Evolutionary conservation across 768 basidiomycete genomes (phyloP).

Genomic region (Boletus tylopilopsis): DNA sequence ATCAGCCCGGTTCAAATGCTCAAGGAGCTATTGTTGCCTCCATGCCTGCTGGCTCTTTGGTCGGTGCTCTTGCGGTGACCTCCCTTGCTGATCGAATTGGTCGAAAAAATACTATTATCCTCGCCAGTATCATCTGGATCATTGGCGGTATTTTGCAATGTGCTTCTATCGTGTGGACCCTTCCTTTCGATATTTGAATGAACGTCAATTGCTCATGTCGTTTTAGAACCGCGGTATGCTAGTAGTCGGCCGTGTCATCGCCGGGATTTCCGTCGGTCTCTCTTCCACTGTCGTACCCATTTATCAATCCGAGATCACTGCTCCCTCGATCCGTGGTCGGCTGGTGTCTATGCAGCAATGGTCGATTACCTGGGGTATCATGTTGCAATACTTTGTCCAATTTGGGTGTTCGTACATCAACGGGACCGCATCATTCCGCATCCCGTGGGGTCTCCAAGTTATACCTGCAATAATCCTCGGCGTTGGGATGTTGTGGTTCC

Average conservation of each 20-base stretch:
- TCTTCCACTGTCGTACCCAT: constrained; percentile 66
- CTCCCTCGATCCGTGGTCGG: constrained; percentile 67
- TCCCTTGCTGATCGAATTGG: constrained; percentile 62
- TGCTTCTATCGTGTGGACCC: constrained; percentile 42
- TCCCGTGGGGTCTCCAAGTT: constrained; percentile 78
- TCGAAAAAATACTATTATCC: constrained; percentile 61
- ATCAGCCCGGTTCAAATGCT: constrained; percentile 45
- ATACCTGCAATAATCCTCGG: constrained; percentile 72
- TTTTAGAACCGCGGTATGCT: constrained; percentile 69
- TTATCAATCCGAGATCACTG: constrained; percentile 74
- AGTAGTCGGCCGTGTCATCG: constrained; percentile 64
- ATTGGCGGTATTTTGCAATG: constrained; percentile 72
- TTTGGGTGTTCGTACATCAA: constrained; percentile 69
- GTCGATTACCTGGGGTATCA: constrained; percentile 77
- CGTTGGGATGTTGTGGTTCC: constrained; percentile 64
- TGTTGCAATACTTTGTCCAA: constrained; percentile 72
- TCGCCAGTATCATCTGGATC: constrained; percentile 68
- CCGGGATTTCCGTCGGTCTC: constrained; percentile 65
- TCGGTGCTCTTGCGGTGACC: constrained; percentile 62
- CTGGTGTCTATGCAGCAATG: constrained; percentile 78
- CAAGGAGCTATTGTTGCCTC: constrained; percentile 77
- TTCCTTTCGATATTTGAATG: not conserved
- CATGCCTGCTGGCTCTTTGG: constrained; percentile 70
- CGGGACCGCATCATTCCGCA: constrained; percentile 69
- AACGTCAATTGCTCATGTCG: not conserved